Base-by-base conservation (phyloP, 352 stramenopile species). In the Globisporangium takayamanum region DNA sequence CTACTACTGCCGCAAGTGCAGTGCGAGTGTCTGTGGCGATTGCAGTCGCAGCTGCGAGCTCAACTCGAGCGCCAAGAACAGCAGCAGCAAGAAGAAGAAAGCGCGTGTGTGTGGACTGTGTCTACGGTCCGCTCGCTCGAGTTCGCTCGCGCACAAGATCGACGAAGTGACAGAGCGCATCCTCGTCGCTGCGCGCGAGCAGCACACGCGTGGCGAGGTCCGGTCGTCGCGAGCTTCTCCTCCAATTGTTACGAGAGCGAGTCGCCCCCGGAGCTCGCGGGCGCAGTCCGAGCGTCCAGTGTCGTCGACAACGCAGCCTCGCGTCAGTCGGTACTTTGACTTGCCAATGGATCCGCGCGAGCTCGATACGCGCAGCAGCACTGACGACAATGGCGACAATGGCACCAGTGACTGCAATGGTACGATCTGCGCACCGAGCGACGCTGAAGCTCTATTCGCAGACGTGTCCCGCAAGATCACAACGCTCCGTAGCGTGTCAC, bases 1-100 rank as follows among this genome's bases (percentile, higher is more conserved):
- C 42, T 51, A 59, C 53, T 45, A 53, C 36, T 69, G 63, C n/a
- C 59, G 59, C 4, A 66, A 69, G 39, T 69, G 63, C 53, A 55
- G 39, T 20, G 42, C 51, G 18, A 65, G 48, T 16, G 52, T 69
- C 28, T 69, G 63, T 36, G 36, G 60, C 12, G n/a, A 25, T 18
- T 69, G 63, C 58, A 69, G 59, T 25, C 47, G 57, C n/a, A 53
- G 54, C n/a, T 58, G 60, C 30, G 33, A 46, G 33, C 44, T 66
- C 25, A 30, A 46, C 14, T 7, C 37, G 0, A 46, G 15, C 15
- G 6, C 41, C 41, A 46, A 46, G 41, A 20, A 33, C 28, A 3
- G 28, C 3, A 33, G 12, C 42, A 2, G 22, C 22, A 49, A 10
- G 7, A 54, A 62, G 22, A 68, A 66, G 52, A 68, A 68, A 47